Percentiles rank a stretch among this genome's conserved stretches.
These are phyloP conservation scores for Ganoderma resinaceum DNA, from an alignment of 1,284 basidiomycete genomes.

Conservation along the genomic window DNA sequence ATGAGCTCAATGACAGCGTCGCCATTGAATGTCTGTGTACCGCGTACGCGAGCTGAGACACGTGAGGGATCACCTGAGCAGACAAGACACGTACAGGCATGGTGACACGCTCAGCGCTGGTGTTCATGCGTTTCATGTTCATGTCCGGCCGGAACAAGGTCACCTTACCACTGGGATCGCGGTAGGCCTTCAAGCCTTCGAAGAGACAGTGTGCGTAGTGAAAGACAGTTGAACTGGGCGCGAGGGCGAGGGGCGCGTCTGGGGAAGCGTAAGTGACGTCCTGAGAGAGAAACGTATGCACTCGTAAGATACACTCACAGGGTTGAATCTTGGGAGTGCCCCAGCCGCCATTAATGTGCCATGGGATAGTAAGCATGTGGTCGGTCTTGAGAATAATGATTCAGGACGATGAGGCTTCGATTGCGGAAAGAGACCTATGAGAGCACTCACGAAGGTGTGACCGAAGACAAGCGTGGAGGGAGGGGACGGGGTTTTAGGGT, in stretches of 20 bases:
- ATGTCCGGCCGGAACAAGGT: slow-evolving; percentile 96
- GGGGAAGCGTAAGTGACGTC: neutral
- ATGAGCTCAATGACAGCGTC: slow-evolving; percentile 84
- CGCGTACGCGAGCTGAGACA: neutral
- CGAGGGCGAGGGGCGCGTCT: slow-evolving; percentile 60
- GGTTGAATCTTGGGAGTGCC: slow-evolving; percentile 84
- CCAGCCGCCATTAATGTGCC: slow-evolving; percentile 83
- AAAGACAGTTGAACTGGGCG: slow-evolving; percentile 88
- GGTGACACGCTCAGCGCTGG: slow-evolving; percentile 75
- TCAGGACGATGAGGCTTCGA: neutral
- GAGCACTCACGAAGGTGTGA: slow-evolving; percentile 62
- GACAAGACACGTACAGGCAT: slow-evolving; percentile 65
- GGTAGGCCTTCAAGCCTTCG: slow-evolving; percentile 98
- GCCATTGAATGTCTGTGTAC: slow-evolving; percentile 79
- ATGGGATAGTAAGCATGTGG: slow-evolving; percentile 92
- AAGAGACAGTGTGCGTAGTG: slow-evolving; percentile 95
- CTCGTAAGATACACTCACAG: slow-evolving; percentile 55
- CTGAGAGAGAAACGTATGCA: neutral
- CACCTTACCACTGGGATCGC: slow-evolving; percentile 79
- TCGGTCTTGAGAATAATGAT: slow-evolving; percentile 65
- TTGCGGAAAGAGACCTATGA: neutral
- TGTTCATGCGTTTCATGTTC: slow-evolving; percentile 97
- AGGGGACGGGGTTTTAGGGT: slow-evolving; percentile 60
- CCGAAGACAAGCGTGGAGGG: slow-evolving; percentile 69
- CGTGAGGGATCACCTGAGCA: neutral